A percentile compares a stretch with the other conserved stretches of the same genome.
phyloP scores from a whole-genome alignment of 169 alveolate species.

The Eimeria acervulina region DNA sequence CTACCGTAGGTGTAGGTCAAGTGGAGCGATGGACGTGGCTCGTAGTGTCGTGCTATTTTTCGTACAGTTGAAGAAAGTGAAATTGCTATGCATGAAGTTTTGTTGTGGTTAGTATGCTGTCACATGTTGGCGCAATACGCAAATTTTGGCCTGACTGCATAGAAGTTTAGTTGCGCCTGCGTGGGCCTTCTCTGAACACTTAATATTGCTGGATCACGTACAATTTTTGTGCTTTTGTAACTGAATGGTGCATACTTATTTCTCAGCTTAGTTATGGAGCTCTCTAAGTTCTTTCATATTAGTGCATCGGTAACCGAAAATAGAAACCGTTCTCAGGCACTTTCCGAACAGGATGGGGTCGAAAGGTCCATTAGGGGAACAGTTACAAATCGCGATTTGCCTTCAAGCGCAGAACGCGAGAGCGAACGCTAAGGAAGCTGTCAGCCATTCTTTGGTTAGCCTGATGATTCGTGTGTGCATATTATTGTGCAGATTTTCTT shows the following conservation, averaged over 20 bases:
- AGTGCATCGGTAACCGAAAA: not conserved
- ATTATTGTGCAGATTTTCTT: no score
- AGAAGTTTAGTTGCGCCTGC: not conserved
- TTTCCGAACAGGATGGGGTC: not conserved
- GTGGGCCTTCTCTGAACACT: not conserved
- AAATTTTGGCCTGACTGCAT: not conserved
- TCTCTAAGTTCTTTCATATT: not conserved
- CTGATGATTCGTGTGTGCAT: not conserved
- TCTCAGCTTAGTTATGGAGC: not conserved
- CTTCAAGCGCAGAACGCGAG: slow-evolving; percentile 71
- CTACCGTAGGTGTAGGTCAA: not conserved
- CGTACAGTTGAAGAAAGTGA: not conserved
- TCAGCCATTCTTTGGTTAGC: slow-evolving; percentile 71
- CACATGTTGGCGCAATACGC: not conserved
- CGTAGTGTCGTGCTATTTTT: not conserved
- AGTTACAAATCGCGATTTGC: slow-evolving; percentile 67
- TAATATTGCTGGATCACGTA: no score
- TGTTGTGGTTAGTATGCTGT: not conserved
- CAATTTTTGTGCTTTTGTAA: no score
- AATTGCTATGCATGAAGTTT: not conserved
- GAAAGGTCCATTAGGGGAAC: not conserved
- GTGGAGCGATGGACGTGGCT: not conserved
- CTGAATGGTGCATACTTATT: not conserved
- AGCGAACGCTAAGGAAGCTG: slow-evolving; percentile 75
- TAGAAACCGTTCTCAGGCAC: not conserved